A percentile compares a stretch with the other conserved stretches of the same genome.
Conservation (phyloP, 2,329 filamentous ascomycete genomes). For the Penicillium sp. region DNA sequence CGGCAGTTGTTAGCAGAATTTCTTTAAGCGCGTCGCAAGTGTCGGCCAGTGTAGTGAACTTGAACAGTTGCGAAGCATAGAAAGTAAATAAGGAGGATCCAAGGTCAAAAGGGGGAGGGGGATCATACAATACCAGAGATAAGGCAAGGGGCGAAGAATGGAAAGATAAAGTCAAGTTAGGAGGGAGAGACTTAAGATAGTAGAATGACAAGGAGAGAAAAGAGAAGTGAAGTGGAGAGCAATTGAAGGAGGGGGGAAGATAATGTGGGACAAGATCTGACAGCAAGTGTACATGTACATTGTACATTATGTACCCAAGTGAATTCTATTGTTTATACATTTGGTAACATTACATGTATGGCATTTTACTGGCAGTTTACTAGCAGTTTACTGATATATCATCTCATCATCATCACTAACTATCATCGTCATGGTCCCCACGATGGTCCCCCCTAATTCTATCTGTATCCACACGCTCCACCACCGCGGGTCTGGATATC, state of each 20-base stretch:
- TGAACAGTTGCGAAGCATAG: not conserved
- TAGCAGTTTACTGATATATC: not conserved
- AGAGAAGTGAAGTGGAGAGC: conserved; percentile 2
- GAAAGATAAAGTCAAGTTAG: not conserved
- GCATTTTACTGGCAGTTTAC: too few relatives aligned
- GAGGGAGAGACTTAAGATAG: not conserved
- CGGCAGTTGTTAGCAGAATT: not conserved
- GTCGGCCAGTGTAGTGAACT: not conserved
- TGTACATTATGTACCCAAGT: not conserved
- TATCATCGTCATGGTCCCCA: conserved; percentile 9
- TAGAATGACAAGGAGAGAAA: conserved; percentile 9
- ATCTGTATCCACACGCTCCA: conserved; percentile 15
- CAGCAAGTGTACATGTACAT: not conserved
- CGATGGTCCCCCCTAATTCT: not conserved
- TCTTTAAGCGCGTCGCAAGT: not conserved
- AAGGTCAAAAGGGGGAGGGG: not conserved
- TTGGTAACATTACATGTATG: not conserved
- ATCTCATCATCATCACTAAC: conserved; percentile 19
- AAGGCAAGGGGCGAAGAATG: conserved; percentile 19
- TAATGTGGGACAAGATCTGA: conserved; percentile 17
- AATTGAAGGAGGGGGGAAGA: conserved; percentile 8
- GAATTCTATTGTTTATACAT: conserved; percentile 2
- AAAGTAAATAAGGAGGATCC: conserved; percentile 4
- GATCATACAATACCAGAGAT: conserved; percentile 15
- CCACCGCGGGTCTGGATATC: conserved; percentile 4